Evolutionary conservation across 805 yeast genomes (phyloP).

Genomic region (Saccharomycopsis olivae): DNA sequence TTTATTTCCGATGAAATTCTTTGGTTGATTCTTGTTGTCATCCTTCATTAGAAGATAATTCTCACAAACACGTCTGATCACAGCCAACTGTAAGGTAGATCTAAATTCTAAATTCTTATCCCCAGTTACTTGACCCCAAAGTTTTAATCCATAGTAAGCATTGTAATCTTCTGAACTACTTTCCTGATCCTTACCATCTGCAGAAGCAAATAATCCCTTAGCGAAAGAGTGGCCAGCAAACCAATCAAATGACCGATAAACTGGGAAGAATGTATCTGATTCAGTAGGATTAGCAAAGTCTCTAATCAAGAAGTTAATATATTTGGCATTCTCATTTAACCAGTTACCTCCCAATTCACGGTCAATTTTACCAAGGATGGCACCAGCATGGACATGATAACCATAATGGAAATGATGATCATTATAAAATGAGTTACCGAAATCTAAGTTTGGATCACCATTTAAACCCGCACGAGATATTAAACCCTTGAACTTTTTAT

Average conservation of each 20-base stretch:
- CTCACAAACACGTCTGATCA: constrained; percentile 43
- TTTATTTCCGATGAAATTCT: constrained; percentile 44
- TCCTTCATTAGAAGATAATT: constrained; percentile 30
- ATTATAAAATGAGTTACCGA: constrained; percentile 60
- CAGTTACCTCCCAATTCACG: constrained; percentile 36
- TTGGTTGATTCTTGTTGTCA: constrained; percentile 47
- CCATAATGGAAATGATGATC: constrained; percentile 76
- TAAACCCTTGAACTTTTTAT: constrained; percentile 67
- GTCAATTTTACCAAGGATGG: constrained; percentile 50
- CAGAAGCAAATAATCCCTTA: constrained; percentile 56
- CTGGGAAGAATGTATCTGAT: constrained; percentile 51
- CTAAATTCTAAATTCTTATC: constrained; percentile 42
- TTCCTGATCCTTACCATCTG: constrained; percentile 73
- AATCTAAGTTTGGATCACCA: constrained; percentile 46
- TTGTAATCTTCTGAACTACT: constrained; percentile 68
- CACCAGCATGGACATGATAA: constrained; percentile 63
- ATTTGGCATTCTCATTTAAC: constrained; percentile 38
- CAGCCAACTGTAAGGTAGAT: constrained; percentile 50
- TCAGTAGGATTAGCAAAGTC: constrained; percentile 54
- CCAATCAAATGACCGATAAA: constrained; percentile 63
- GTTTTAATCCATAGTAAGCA: constrained; percentile 54
- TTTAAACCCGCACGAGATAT: constrained; percentile 55
- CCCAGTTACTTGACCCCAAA: constrained; percentile 50
- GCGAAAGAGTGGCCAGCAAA: constrained; percentile 75
- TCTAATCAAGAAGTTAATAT: constrained; percentile 50